Conservation (phyloP, 2,329 filamentous ascomycete genomes). For the Pseudocercospora musae region DNA sequence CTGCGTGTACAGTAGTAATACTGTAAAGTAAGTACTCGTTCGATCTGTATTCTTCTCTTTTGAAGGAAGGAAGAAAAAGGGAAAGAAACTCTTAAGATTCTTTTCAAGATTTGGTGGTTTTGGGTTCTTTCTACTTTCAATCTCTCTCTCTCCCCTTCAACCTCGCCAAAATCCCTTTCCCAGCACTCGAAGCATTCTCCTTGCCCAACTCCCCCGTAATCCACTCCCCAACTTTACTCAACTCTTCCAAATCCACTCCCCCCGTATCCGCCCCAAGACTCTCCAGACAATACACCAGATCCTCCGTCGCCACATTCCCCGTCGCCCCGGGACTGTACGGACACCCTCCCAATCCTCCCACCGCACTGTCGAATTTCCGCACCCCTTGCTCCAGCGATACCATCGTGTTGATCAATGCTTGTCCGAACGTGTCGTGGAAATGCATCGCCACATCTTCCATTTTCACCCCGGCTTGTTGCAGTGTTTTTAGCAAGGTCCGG, state of each 20-base stretch:
- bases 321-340: conserved; percentile 83
- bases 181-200: conserved; percentile 63
- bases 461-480: conserved; percentile 65
- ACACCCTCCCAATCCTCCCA: conserved; percentile 78
- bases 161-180: conserved; percentile 51
- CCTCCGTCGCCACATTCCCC: conserved; percentile 81
- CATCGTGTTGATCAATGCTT: conserved; percentile 78
- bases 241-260: conserved; percentile 64
- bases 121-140: too few species aligned
- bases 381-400: conserved; percentile 75
- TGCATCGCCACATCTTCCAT: conserved; percentile 71
- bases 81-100: too few species aligned
- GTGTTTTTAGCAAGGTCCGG: conserved; percentile 60
- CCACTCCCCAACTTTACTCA: conserved; percentile 70
- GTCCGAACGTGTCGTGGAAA: conserved; percentile 86
- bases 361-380: conserved; percentile 73
- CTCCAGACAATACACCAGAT: conserved; percentile 73
- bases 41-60: too few species aligned
- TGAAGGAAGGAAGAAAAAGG: too few species aligned
- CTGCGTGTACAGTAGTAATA: too few species aligned
- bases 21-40: too few species aligned
- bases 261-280: conserved; percentile 72
- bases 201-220: conserved; percentile 63
- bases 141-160: too few species aligned
- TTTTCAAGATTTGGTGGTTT: too few species aligned